Evolutionary conservation across 75 land plant species (phyloP).

Genomic region (Selaginella tamariscina): DNA sequence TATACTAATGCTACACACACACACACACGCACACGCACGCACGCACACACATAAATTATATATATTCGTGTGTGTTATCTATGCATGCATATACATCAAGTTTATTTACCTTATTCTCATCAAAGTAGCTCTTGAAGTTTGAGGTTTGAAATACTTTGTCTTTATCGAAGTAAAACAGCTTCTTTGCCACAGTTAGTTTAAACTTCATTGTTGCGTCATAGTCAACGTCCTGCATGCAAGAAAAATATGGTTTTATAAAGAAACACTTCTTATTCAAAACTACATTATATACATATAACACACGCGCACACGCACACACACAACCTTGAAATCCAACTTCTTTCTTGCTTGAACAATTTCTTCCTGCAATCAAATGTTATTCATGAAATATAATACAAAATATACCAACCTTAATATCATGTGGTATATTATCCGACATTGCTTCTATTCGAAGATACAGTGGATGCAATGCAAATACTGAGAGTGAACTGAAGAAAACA

Average conservation of each 20-base stretch:
- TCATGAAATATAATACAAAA: not conserved
- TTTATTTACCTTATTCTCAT: constrained; percentile 67
- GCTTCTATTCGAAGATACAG: constrained; percentile 77
- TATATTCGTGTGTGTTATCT: no score
- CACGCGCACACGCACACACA: not conserved
- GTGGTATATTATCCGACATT: constrained; percentile 59
- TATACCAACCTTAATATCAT: constrained; percentile 58
- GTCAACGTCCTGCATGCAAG: constrained; percentile 78
- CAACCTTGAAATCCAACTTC: constrained; percentile 53
- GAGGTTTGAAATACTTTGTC: constrained; percentile 43
- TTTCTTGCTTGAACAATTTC: constrained; percentile 54
- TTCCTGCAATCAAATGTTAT: constrained; percentile 30
- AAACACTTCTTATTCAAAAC: no score
- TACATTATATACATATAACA: no score
- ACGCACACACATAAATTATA: no score
- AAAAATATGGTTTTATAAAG: no score
- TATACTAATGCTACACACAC: no score
- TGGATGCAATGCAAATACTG: constrained; percentile 95
- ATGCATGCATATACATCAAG: no score
- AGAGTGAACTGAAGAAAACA: constrained; percentile 70
- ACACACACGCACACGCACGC: no score
- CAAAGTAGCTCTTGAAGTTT: constrained; percentile 50
- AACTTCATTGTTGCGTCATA: constrained; percentile 81
- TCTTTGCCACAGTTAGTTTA: constrained; percentile 78
- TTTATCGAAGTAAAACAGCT: constrained; percentile 62